phyloP scores from a whole-genome alignment of 306 rosid genomes.

The Trifolium fragiferum region DNA sequence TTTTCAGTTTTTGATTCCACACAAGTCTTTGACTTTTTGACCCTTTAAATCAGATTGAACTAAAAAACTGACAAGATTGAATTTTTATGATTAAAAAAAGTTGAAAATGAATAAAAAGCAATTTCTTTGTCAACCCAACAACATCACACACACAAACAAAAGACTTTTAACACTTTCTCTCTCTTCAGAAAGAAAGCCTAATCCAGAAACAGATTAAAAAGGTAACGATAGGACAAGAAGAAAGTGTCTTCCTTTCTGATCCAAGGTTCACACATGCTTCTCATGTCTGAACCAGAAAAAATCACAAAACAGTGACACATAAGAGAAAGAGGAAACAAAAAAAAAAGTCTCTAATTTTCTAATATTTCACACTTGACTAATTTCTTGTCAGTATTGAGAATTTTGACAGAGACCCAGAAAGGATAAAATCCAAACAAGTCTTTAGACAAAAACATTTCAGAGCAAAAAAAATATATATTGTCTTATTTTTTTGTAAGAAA shows the following conservation, averaged over 20 bases:
- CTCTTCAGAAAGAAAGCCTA: constrained; percentile 39
- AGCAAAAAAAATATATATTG: neutral
- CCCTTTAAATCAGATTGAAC: constrained; percentile 56
- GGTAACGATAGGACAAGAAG: constrained; percentile 66
- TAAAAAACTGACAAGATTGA: constrained; percentile 51
- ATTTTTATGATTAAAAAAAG: constrained; percentile 45
- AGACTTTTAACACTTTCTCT: constrained; percentile 41
- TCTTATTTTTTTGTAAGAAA: neutral
- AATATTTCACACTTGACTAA: constrained; percentile 56
- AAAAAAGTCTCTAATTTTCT: constrained; percentile 41
- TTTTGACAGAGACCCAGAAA: constrained; percentile 53
- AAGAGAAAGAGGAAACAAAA: neutral
- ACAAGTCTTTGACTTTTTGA: constrained; percentile 45
- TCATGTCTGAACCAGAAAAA: constrained; percentile 37
- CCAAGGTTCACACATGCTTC: constrained; percentile 56
- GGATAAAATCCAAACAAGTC: constrained; percentile 35
- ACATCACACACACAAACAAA: constrained; percentile 41
- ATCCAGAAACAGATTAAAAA: constrained; percentile 50
- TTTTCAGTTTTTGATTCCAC: constrained; percentile 35
- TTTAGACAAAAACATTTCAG: constrained; percentile 36
- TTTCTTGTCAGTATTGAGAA: constrained; percentile 62
- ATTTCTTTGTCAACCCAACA: constrained; percentile 68
- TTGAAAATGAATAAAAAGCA: constrained; percentile 51
- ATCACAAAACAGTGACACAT: constrained; percentile 41
- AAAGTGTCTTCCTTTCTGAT: constrained; percentile 53